A percentile compares a stretch with the other conserved stretches of the same genome.
These are phyloP conservation scores for Kwoniella shivajii DNA, from an alignment of 1,284 basidiomycete genomes.

Conservation along the genomic window DNA sequence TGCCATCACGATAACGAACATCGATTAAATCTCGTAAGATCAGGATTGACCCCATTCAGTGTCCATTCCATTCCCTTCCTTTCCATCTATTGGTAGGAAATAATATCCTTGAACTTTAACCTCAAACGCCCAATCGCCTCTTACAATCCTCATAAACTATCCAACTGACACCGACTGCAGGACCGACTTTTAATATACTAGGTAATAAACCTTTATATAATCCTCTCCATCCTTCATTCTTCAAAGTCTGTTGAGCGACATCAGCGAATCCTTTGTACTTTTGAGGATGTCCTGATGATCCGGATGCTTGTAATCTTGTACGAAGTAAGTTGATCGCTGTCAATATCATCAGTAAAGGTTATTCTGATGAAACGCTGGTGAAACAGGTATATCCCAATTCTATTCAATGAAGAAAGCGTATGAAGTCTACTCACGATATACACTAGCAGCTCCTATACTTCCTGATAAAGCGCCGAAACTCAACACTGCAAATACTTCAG, in stretches of 20 bases:
- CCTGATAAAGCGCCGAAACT: slow-evolving; percentile 88
- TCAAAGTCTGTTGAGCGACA: slow-evolving; percentile 78
- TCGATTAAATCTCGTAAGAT: too few relatives aligned
- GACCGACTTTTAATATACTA: slow-evolving; percentile 91
- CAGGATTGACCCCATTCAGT: too few relatives aligned
- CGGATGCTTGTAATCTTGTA: slow-evolving; percentile 93
- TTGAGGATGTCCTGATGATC: slow-evolving; percentile 88
- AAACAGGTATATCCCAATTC: neutral
- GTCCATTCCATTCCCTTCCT: too few relatives aligned
- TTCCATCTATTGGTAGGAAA: too few relatives aligned
- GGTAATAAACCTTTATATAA: slow-evolving; percentile 93
- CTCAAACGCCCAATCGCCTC: slow-evolving; percentile 44
- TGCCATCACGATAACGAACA: too few relatives aligned
- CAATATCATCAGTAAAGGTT: neutral
- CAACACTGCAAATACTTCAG: slow-evolving; percentile 76
- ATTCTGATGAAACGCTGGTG: neutral
- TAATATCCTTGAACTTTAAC: too few relatives aligned
- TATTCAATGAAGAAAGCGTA: too few relatives aligned
- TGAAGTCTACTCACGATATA: slow-evolving; percentile 65
- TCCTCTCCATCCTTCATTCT: slow-evolving; percentile 85
- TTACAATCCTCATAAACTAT: slow-evolving; percentile 63
- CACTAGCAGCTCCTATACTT: slow-evolving; percentile 85
- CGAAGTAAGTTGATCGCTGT: slow-evolving; percentile 81
- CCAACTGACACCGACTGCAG: slow-evolving; percentile 92
- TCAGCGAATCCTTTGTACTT: slow-evolving; percentile 85